Conservation (phyloP, 1,284 basidiomycete genomes). For the Ustilago tritici region DNA sequence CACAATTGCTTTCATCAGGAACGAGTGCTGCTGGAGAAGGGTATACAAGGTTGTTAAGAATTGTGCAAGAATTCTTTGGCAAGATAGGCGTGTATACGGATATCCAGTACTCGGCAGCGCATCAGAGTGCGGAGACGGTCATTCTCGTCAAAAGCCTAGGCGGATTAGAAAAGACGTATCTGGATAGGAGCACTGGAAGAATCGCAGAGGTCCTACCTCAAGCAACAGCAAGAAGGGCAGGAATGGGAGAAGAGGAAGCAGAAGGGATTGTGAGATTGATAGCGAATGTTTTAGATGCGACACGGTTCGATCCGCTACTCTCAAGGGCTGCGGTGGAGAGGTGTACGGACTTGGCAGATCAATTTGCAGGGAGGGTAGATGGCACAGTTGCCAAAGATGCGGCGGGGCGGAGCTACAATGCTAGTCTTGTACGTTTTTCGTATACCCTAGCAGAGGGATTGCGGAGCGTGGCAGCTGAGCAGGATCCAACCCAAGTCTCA, state of each 20-base stretch:
- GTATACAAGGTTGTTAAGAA: conserved; percentile 84
- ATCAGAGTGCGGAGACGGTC: conserved; percentile 92
- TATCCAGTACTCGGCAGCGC: conserved; percentile 82
- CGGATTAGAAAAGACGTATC: conserved; percentile 84
- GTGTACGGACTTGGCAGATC: conserved; percentile 71
- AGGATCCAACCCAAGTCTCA: not conserved
- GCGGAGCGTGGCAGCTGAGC: conserved; percentile 10
- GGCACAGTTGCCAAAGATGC: conserved; percentile 10
- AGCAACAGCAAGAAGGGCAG: conserved; percentile 1
- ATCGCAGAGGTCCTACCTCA: conserved; percentile 80
- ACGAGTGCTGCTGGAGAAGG: conserved; percentile 6
- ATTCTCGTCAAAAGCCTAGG: conserved; percentile 84
- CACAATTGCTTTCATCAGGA: conserved; percentile 84
- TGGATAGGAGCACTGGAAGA: conserved; percentile 82
- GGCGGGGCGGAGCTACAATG: conserved; percentile 17
- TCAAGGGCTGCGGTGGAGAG: conserved; percentile 82
- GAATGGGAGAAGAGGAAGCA: conserved; percentile 12
- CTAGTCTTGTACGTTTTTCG: conserved; percentile 26
- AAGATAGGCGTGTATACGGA: conserved; percentile 95
- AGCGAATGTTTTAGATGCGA: conserved; percentile 90
- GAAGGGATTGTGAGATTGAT: conserved; percentile 69
- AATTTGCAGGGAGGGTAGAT: conserved; percentile 10
- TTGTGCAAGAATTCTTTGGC: conserved; percentile 95
- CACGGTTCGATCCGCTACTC: conserved; percentile 89
- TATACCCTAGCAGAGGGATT: conserved; percentile 15